phyloP scores from a whole-genome alignment of 2,329 filamentous ascomycete genomes.

The Fusarium euwallaceae region DNA sequence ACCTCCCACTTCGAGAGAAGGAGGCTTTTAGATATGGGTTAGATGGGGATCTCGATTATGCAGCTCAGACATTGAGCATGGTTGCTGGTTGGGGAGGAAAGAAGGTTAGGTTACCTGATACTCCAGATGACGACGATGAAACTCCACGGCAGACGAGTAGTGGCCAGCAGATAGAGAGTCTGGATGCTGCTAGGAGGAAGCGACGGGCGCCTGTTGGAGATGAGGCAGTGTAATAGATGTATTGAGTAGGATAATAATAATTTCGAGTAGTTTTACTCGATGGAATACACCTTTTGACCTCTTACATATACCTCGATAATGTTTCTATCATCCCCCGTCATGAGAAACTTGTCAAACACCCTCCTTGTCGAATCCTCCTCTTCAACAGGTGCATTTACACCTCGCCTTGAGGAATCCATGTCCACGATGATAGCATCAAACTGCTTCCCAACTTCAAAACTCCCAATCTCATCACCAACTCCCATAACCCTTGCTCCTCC shows the following conservation, averaged over 20 bases:
- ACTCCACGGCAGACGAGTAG: slow-evolving; percentile 33
- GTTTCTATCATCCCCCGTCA: slow-evolving; percentile 76
- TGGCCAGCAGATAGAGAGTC: slow-evolving; percentile 31
- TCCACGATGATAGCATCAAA: slow-evolving; percentile 71
- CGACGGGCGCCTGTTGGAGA: slow-evolving; percentile 31
- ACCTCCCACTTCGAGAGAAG: slow-evolving; percentile 68
- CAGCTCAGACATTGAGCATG: slow-evolving; percentile 41
- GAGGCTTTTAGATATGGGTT: slow-evolving; percentile 49
- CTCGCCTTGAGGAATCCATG: slow-evolving; percentile 49
- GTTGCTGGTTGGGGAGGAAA: slow-evolving; percentile 47
- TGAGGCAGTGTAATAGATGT: slow-evolving; percentile 28
- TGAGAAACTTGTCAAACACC: slow-evolving; percentile 73
- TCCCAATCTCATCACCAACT: slow-evolving; percentile 66
- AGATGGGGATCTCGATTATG: slow-evolving; percentile 32
- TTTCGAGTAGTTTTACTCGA: background rate
- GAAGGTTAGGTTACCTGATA: slow-evolving; percentile 31
- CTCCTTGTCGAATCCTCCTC: slow-evolving; percentile 60
- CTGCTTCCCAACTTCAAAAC: slow-evolving; percentile 70
- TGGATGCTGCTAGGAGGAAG: slow-evolving; percentile 34
- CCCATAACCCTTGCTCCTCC: slow-evolving; percentile 72
- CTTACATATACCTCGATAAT: slow-evolving; percentile 67
- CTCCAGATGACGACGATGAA: slow-evolving; percentile 17
- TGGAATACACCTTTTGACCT: slow-evolving; percentile 53
- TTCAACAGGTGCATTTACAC: slow-evolving; percentile 67
- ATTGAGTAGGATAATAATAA: background rate